These are phyloP conservation scores for Xylaria digitata DNA, from an alignment of 2,329 filamentous ascomycete genomes.

Conservation along the genomic window DNA sequence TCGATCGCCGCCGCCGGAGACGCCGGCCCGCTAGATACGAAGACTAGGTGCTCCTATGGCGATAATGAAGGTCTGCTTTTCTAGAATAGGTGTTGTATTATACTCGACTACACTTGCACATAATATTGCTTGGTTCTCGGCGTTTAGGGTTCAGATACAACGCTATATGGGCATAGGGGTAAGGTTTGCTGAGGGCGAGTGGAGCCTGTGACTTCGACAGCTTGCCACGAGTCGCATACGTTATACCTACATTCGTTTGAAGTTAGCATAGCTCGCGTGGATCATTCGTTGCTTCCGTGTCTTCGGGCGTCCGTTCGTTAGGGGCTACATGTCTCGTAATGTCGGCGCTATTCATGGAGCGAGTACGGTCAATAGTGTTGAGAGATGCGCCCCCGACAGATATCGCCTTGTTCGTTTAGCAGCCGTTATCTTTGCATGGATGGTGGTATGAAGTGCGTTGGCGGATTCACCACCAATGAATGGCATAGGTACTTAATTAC, in stretches of 20 bases:
- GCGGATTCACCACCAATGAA: too few species aligned
- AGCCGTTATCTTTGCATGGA: too few species aligned
- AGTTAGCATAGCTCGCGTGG: constrained; percentile 15
- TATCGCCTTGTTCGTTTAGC: too few species aligned
- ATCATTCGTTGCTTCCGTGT: neutral
- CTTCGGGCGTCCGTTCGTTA: neutral
- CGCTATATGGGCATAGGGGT: neutral
- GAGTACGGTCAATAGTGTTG: neutral
- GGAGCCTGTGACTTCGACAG: neutral
- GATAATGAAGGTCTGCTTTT: neutral
- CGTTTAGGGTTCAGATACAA: neutral
- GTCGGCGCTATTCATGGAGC: neutral
- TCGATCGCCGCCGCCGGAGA: constrained; percentile 42
- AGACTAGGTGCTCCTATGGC: constrained; percentile 38
- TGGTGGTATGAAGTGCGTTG: too few species aligned
- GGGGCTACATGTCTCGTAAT: neutral
- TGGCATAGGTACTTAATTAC: too few species aligned
- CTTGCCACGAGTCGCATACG: neutral
- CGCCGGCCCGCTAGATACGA: constrained; percentile 48
- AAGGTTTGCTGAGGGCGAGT: neutral
- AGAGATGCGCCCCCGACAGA: too few species aligned
- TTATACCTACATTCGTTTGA: neutral
- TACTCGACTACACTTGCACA: constrained; percentile 19
- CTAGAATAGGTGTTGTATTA: constrained; percentile 7
- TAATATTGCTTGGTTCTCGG: constrained; percentile 9